Percentiles rank a stretch among this genome's conserved stretches.
Conservation (phyloP, 345 rosid genomes). For the Aurinia saxatilis region DNA sequence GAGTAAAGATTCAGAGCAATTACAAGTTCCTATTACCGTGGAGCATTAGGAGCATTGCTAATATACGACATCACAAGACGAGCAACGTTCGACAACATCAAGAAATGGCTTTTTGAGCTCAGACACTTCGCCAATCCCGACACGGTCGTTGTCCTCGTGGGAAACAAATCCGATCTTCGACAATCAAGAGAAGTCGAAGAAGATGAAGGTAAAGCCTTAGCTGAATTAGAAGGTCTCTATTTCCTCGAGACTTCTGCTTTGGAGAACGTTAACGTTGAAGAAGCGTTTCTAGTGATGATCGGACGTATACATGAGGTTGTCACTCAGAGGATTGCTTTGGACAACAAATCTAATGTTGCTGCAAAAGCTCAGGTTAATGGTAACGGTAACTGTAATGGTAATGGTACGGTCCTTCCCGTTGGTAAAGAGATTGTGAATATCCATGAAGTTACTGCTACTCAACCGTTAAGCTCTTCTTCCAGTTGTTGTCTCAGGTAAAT, state of each 20-base stretch:
- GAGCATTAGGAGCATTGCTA: constrained; percentile 76
- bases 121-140: constrained; percentile 51
- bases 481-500: constrained; percentile 42
- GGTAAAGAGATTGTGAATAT: constrained; percentile 50
- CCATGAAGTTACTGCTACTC: constrained; percentile 68
- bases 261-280: constrained; percentile 66
- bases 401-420: constrained; percentile 23
- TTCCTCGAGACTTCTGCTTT: constrained; percentile 84
- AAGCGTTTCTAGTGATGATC: constrained; percentile 70
- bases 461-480: constrained; percentile 28
- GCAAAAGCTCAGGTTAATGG: background rate
- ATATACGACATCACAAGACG: constrained; percentile 73
- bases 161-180: constrained; percentile 61
- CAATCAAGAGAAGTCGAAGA: constrained; percentile 49
- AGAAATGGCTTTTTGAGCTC: constrained; percentile 77
- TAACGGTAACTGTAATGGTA: background rate
- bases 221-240: constrained; percentile 53
- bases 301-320: constrained; percentile 47
- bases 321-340: constrained; percentile 39
- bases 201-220: constrained; percentile 59
- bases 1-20: constrained; percentile 74
- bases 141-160: constrained; percentile 68
- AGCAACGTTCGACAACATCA: constrained; percentile 48
- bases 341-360: constrained; percentile 38
- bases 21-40: constrained; percentile 84